phyloP scores from a whole-genome alignment of 768 basidiomycete genomes.

The Boletus subparvulus region DNA sequence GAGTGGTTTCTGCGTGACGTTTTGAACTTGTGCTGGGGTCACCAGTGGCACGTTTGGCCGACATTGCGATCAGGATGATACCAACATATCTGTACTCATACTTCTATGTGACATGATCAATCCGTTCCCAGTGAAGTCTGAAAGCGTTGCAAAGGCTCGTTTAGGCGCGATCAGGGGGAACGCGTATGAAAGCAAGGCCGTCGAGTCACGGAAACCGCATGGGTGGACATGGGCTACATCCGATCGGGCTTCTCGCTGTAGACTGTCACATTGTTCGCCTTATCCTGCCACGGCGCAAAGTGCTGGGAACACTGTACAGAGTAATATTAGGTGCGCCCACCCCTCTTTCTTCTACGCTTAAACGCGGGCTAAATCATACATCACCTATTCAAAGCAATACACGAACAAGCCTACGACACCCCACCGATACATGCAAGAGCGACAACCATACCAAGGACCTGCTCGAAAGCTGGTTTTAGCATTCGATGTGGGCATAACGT shows the following conservation, averaged over 20 bases:
- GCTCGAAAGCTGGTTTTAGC: conserved; percentile 46
- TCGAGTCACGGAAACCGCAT: conserved; percentile 6
- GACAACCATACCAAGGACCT: conserved; percentile 42
- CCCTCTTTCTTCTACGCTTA: not conserved
- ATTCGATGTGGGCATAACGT: conserved; percentile 55
- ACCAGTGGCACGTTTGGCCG: conserved; percentile 84
- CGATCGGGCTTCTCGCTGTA: conserved; percentile 6
- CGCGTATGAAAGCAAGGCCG: not conserved
- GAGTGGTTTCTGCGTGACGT: too few species aligned
- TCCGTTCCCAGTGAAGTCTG: too few species aligned
- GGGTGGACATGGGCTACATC: conserved; percentile 6
- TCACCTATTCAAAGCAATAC: not conserved
- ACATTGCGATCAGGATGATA: conserved; percentile 46
- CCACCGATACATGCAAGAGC: conserved; percentile 22
- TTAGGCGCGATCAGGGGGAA: not conserved
- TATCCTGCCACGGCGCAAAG: conserved; percentile 10
- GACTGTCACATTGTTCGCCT: conserved; percentile 3
- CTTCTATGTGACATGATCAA: not conserved
- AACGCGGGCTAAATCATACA: not conserved
- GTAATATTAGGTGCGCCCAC: not conserved
- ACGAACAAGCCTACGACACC: not conserved
- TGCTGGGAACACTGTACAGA: not conserved
- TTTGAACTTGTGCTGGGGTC: conserved; percentile 45
- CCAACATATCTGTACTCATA: not conserved
- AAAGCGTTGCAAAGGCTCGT: too few species aligned